phyloP scores from a whole-genome alignment of 1,284 basidiomycete species.

The Moesziomyces parantarcticus region DNA sequence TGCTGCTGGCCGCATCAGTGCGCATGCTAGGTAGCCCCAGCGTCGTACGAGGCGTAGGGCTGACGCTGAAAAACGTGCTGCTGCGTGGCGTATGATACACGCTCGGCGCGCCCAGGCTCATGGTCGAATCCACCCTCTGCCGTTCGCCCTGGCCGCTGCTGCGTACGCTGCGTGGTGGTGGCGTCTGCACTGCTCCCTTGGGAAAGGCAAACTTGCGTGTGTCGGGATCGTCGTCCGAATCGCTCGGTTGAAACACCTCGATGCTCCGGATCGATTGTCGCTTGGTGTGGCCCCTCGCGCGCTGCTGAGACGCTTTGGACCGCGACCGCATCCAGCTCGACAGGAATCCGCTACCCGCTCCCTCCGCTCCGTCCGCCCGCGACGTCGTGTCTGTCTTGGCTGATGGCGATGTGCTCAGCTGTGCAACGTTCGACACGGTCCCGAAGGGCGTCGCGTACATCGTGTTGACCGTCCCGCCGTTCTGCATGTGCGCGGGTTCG shows the following conservation, averaged over 20 bases:
- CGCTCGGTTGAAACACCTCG: constrained; percentile 40
- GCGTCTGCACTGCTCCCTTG: constrained; percentile 1
- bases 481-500: constrained; percentile 1
- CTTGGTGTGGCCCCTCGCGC: constrained; percentile 22
- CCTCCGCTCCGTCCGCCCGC: background rate
- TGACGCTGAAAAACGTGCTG: constrained; percentile 46
- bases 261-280: constrained; percentile 45
- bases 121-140: constrained; percentile 36
- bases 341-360: constrained; percentile 19
- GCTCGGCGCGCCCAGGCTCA: constrained; percentile 34
- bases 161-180: constrained; percentile 1
- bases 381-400: constrained; percentile 1
- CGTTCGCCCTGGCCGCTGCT: constrained; percentile 8
- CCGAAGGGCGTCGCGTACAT: constrained; percentile 28
- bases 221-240: constrained; percentile 13
- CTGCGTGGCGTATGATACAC: constrained; percentile 58
- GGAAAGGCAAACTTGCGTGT: constrained; percentile 7
- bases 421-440: constrained; percentile 10
- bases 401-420: constrained; percentile 20
- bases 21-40: constrained; percentile 1
- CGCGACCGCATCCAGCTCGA: constrained; percentile 18
- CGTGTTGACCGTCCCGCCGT: constrained; percentile 32
- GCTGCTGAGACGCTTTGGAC: constrained; percentile 7
- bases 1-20: constrained; percentile 10
- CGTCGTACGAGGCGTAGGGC: constrained; percentile 27